Evolutionary conservation across 2,329 filamentous ascomycete genomes (phyloP).

Genomic region (Aspergillus niger): DNA sequence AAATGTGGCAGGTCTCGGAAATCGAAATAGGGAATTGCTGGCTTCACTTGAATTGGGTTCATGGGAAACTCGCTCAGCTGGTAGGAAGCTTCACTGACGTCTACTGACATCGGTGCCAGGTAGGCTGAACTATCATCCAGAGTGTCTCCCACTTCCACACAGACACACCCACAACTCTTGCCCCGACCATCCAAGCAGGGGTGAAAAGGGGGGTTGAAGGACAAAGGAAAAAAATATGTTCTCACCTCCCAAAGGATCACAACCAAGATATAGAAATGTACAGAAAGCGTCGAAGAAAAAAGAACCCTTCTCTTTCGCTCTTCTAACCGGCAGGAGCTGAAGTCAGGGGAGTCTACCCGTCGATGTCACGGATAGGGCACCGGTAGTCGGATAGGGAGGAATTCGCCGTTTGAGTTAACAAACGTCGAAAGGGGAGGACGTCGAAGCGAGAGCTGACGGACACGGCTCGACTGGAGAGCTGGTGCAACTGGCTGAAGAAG

Average conservation of each 20-base stretch:
- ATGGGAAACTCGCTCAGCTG: slow-evolving; percentile 7
- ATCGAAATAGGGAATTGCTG: slow-evolving; percentile 15
- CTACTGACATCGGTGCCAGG: background rate
- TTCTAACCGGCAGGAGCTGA: slow-evolving; percentile 44
- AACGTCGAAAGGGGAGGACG: slow-evolving; percentile 39
- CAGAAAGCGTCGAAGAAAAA: slow-evolving; percentile 27
- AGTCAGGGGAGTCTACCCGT: slow-evolving; percentile 37
- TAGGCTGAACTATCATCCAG: slow-evolving; percentile 1
- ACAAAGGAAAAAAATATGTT: slow-evolving; percentile 15
- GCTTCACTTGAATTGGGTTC: slow-evolving; percentile 14
- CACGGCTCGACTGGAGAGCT: slow-evolving; percentile 43
- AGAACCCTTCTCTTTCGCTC: slow-evolving; percentile 36
- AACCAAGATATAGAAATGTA: slow-evolving; percentile 28
- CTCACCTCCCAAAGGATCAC: slow-evolving; percentile 30
- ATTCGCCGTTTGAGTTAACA: slow-evolving; percentile 44
- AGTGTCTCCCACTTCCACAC: background rate
- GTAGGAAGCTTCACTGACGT: slow-evolving; percentile 7
- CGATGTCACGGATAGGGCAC: slow-evolving; percentile 35
- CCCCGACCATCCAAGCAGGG: slow-evolving; percentile 1
- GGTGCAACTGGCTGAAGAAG: slow-evolving; percentile 34
- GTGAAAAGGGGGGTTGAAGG: slow-evolving; percentile 2
- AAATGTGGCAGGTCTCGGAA: slow-evolving; percentile 7
- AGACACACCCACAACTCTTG: background rate
- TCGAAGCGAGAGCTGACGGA: slow-evolving; percentile 41
- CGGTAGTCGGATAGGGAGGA: slow-evolving; percentile 29